A percentile compares a stretch with the other conserved stretches of the same genome.
These are phyloP conservation scores for Camelina laxa DNA, from an alignment of 345 rosid species.

Conservation along the genomic window DNA sequence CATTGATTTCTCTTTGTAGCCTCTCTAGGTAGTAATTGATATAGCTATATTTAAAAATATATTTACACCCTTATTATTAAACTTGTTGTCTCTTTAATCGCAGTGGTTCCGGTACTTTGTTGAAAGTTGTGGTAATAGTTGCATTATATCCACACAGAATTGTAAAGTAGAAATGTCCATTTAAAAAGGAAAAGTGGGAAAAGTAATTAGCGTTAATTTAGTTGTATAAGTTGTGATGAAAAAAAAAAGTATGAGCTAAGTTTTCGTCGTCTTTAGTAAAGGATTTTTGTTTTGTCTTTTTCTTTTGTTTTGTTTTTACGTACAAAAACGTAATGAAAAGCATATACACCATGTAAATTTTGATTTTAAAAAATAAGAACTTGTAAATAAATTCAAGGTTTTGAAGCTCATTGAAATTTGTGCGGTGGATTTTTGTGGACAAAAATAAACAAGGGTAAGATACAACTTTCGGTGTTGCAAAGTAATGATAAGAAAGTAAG, in stretches of 20 bases:
- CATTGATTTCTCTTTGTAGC: constrained; percentile 13
- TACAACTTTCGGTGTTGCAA: constrained; percentile 39
- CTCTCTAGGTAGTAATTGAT: constrained; percentile 13
- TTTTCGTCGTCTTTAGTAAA: too few relatives aligned
- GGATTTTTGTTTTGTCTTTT: too few relatives aligned
- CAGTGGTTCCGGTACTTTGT: constrained; percentile 2
- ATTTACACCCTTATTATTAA: constrained; percentile 32
- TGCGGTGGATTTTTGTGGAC: constrained; percentile 10
- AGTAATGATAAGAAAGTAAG: constrained; percentile 13
- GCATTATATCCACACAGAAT: not conserved
- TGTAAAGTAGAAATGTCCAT: not conserved
- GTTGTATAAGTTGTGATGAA: not conserved
- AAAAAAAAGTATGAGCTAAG: too few relatives aligned
- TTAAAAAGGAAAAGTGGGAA: not conserved
- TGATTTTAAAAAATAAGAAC: too few relatives aligned
- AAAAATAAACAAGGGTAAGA: not conserved
- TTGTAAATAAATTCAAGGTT: not conserved
- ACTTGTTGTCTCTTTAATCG: constrained; percentile 12
- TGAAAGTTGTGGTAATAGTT: constrained; percentile 12
- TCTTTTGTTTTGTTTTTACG: too few relatives aligned
- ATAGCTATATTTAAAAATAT: not conserved
- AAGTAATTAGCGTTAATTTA: not conserved
- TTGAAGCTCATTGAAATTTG: constrained; percentile 3
- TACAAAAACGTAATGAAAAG: too few relatives aligned
- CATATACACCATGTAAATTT: not conserved